phyloP scores from a whole-genome alignment of 495 filamentous ascomycete species.

The Neurospora discreta region DNA sequence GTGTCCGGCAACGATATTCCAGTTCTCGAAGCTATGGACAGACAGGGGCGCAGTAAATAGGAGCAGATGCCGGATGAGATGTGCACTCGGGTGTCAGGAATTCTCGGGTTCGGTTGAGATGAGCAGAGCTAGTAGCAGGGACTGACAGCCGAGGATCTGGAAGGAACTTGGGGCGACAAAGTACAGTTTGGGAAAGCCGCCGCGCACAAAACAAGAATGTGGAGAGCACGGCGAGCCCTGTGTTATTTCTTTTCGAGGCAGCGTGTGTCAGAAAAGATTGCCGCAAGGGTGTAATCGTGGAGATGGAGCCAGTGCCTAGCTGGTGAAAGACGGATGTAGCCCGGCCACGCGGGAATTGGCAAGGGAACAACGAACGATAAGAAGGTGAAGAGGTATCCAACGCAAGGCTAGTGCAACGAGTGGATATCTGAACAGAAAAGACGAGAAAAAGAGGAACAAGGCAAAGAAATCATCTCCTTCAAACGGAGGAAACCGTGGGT shows the following conservation, averaged over 20 bases:
- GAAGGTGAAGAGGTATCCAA: slow-evolving; percentile 8
- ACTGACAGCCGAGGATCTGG: slow-evolving; percentile 3
- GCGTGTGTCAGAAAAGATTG: slow-evolving; percentile 31
- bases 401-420: slow-evolving; percentile 5
- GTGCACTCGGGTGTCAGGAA: not conserved
- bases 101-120: slow-evolving; percentile 1
- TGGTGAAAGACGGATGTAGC: not conserved
- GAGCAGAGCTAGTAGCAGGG: slow-evolving; percentile 4
- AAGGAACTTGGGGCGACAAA: slow-evolving; percentile 17
- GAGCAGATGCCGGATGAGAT: slow-evolving; percentile 5
- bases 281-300: slow-evolving; percentile 18
- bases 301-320: slow-evolving; percentile 8
- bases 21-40: not conserved
- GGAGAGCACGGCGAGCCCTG: slow-evolving; percentile 20
- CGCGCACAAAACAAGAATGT: slow-evolving; percentile 22
- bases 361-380: slow-evolving; percentile 7
- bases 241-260: slow-evolving; percentile 27
- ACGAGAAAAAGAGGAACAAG: not conserved
- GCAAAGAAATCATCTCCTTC: not conserved
- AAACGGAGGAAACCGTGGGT: not conserved
- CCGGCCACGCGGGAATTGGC: slow-evolving; percentile 1
- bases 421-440: slow-evolving; percentile 3
- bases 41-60: not conserved
- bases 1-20: slow-evolving; percentile 4
- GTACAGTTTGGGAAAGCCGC: slow-evolving; percentile 19